These are phyloP conservation scores for Begonia masoniana DNA, from an alignment of 306 rosid genomes.

Conservation along the genomic window DNA sequence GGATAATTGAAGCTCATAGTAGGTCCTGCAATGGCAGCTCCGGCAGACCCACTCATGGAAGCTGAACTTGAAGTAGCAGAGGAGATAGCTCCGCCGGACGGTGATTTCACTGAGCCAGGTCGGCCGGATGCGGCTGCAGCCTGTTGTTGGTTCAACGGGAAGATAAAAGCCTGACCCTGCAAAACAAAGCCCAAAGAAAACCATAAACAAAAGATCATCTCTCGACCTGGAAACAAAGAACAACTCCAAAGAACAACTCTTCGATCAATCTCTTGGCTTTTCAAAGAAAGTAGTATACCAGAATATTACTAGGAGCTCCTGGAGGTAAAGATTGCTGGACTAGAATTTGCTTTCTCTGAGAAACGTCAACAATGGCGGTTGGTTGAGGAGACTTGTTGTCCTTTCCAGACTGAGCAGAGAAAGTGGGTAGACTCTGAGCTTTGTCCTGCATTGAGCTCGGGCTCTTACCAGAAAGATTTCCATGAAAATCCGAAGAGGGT, in stretches of 20 bases:
- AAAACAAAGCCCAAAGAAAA: slow-evolving; percentile 1
- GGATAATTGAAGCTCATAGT: slow-evolving; percentile 88
- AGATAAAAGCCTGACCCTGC: slow-evolving; percentile 85
- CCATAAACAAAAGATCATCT: background rate
- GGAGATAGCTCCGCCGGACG: slow-evolving; percentile 5
- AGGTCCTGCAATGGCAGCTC: slow-evolving; percentile 39
- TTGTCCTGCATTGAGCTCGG: slow-evolving; percentile 48
- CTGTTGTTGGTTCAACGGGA: slow-evolving; percentile 89
- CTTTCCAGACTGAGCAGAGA: slow-evolving; percentile 53
- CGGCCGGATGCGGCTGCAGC: slow-evolving; percentile 56
- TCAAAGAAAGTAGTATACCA: slow-evolving; percentile 33
- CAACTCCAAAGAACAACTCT: background rate
- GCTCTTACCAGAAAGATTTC: slow-evolving; percentile 30
- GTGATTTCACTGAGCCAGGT: slow-evolving; percentile 63
- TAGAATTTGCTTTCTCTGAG: slow-evolving; percentile 70
- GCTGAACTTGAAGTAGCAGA: slow-evolving; percentile 28
- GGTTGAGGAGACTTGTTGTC: slow-evolving; percentile 53
- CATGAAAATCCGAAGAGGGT: slow-evolving; percentile 57
- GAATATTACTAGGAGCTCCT: slow-evolving; percentile 64
- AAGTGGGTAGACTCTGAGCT: slow-evolving; percentile 48
- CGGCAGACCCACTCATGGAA: slow-evolving; percentile 21
- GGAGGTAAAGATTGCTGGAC: slow-evolving; percentile 78
- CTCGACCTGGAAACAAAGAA: background rate
- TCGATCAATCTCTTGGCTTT: background rate
- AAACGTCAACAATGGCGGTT: slow-evolving; percentile 33